Conservation (phyloP, 306 rosid genomes). For the Dryas octopetala region DNA sequence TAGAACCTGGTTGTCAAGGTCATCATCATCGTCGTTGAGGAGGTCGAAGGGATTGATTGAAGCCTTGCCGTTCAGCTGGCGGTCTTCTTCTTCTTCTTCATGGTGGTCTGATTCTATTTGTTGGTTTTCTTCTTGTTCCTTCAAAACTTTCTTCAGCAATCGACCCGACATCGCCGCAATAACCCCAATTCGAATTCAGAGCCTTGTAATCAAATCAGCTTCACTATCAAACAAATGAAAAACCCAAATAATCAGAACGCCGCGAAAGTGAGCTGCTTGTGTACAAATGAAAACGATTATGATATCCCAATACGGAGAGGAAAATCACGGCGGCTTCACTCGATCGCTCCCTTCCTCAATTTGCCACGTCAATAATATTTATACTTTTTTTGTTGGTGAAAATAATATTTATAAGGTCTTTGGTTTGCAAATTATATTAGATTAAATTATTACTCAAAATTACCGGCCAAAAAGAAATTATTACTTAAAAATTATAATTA, state of each 20-base stretch:
- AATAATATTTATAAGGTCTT: no score
- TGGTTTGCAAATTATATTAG: no score
- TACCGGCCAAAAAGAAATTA: no score
- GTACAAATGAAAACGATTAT: background rate
- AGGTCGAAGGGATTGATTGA: constrained; percentile 79
- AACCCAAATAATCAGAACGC: constrained; percentile 1
- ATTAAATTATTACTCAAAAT: no score
- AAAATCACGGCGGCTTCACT: background rate
- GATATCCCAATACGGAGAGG: background rate
- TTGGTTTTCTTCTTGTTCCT: constrained; percentile 47
- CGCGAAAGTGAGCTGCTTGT: background rate
- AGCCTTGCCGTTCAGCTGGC: constrained; percentile 36
- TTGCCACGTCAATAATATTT: background rate
- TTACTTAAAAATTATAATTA: no score
- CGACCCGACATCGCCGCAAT: constrained; percentile 64
- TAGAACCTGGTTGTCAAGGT: constrained; percentile 53
- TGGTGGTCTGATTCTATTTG: constrained; percentile 23
- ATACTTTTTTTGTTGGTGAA: no score
- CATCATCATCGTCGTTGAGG: constrained; percentile 49
- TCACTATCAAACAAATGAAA: background rate
- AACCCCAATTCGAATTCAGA: background rate
- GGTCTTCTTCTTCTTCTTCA: constrained; percentile 33
- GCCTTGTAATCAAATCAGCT: background rate
- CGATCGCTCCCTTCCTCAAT: background rate
- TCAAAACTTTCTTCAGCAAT: constrained; percentile 63